Base-by-base conservation (phyloP, 768 basidiomycete genomes). In the Collybia sp. region DNA sequence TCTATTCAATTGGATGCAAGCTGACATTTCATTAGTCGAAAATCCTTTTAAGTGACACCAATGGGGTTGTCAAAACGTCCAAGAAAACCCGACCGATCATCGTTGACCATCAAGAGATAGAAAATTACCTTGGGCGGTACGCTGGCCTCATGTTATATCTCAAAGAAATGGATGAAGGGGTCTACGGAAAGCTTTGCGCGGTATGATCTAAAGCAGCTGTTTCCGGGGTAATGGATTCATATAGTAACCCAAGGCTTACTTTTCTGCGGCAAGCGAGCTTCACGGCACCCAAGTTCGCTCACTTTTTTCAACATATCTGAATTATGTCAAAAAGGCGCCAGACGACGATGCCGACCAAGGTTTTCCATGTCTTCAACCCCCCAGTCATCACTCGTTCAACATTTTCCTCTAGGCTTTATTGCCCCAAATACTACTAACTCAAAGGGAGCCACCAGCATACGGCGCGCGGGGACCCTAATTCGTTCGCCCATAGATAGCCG, bases 161-260 rank as follows among this genome's bases (percentile, higher is more conserved):
- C 46, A 94, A 92, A 61, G 95, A 98, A 70, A 95, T 97, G 89
- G 93, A 96, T 49, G 91, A 96, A 61, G 68, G 66, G 45, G 66
- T 88, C 17, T 98, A 97, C 61, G 86, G 83, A 36, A 91, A 88
- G 58, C 67, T 97, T 25, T 97, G 93, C 58, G 91, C 86, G 33
- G 95, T 95, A 58, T 46, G 87, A 74, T 33, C 30, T 43, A 33
- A 43, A 32, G 15, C 42, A 35, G 18, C 36, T 37, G 18, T 45
- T 15, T 8, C 25, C 17, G 38, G 34, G 33, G 15, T 13, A 36
- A 31, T 20, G 11, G 30, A 40, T 18, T 30, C 45, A 43, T 43
- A 30, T 56, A 19, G 10, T 47, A 2, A 44, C 43, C 34, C n/a
- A 58, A 98, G 95, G 82, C 85, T 5, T 98, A 98, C 68, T 96